phyloP scores from a whole-genome alignment of 1,139 yeast genomes.

The Eremothecium cymbalariae region DNA sequence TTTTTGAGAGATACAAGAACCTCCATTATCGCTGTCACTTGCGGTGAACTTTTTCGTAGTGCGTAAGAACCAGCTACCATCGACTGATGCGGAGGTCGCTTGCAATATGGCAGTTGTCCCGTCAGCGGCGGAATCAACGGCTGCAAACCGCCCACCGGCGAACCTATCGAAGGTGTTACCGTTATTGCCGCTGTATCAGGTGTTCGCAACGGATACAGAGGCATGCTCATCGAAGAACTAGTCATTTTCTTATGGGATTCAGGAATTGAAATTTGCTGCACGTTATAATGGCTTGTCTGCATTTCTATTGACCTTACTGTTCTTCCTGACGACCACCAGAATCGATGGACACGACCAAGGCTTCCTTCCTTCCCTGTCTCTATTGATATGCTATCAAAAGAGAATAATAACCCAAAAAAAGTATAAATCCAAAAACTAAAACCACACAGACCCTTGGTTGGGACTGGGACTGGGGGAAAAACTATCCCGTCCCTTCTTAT shows the following conservation, averaged over 20 bases:
- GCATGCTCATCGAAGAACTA: slow-evolving; percentile 1
- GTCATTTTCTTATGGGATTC: not conserved
- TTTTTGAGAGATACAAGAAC: slow-evolving; percentile 1
- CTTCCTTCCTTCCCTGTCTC: too few species aligned
- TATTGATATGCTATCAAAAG: too few species aligned
- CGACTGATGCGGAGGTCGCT: too few species aligned
- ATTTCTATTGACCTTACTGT: too few species aligned
- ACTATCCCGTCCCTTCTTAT: too few species aligned
- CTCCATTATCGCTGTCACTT: slow-evolving; percentile 4
- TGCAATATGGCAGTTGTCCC: not conserved
- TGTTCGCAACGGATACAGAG: slow-evolving; percentile 3
- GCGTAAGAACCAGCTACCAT: slow-evolving; percentile 3
- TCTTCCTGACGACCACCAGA: too few species aligned
- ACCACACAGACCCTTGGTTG: too few species aligned
- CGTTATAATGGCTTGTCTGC: not conserved
- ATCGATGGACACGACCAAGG: too few species aligned
- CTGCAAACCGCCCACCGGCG: not conserved
- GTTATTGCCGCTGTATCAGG: not conserved
- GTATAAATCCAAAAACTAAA: too few species aligned
- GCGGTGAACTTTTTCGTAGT: slow-evolving; percentile 5
- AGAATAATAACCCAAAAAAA: too few species aligned
- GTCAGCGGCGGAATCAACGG: slow-evolving; percentile 3
- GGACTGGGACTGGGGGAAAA: too few species aligned
- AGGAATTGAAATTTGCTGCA: not conserved
- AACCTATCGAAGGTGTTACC: not conserved